Conservation (phyloP, 176 grass and related monocot genomes). For the Musa beccarii region DNA sequence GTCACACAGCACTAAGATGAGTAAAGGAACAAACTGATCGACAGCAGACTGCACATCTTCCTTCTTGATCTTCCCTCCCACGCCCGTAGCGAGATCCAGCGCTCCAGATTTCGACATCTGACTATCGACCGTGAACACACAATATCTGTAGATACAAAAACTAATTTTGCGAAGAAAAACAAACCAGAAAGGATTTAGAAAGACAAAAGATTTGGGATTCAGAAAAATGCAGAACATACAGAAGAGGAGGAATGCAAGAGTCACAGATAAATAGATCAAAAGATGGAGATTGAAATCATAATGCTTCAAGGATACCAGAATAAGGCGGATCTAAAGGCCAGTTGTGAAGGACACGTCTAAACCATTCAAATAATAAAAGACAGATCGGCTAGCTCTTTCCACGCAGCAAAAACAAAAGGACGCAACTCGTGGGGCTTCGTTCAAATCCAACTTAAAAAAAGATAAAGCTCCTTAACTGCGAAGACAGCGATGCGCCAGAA, state of each 20-base stretch:
- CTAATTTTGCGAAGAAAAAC: not conserved
- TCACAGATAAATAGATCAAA: too few species aligned
- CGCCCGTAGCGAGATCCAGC: constrained; percentile 48
- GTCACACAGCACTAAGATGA: not conserved
- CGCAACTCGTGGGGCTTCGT: too few species aligned
- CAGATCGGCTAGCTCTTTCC: too few species aligned
- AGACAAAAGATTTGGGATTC: not conserved
- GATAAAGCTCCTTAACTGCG: too few species aligned
- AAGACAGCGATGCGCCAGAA: not conserved
- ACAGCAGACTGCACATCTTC: constrained; percentile 48
- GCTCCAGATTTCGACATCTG: constrained; percentile 45
- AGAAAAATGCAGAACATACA: not conserved
- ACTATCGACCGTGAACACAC: not conserved
- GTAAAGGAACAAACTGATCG: constrained; percentile 33
- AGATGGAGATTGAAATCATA: too few species aligned
- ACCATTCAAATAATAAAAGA: too few species aligned
- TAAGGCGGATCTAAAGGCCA: too few species aligned
- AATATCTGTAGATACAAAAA: not conserved
- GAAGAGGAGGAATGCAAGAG: too few species aligned
- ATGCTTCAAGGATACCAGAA: too few species aligned
- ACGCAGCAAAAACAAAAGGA: too few species aligned
- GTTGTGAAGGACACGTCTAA: too few species aligned
- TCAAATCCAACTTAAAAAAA: too few species aligned
- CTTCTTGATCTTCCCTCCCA: constrained; percentile 54
- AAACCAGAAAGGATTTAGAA: not conserved